phyloP scores from a whole-genome alignment of 169 alveolate genomes.

The Plasmodium gonderi region DNA sequence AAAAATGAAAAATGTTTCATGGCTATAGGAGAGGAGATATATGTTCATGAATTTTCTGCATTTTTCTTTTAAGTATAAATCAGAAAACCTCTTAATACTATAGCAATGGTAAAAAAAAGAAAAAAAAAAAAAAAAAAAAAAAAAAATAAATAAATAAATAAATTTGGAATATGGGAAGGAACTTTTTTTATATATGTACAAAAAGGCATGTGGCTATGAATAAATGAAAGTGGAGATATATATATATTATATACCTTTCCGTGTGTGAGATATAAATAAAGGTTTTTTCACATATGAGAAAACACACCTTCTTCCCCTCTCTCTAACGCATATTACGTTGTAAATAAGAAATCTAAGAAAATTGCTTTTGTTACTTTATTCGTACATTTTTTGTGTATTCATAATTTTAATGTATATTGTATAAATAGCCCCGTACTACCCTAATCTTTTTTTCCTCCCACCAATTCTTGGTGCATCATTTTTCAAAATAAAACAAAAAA shows the following conservation, averaged over 20 bases:
- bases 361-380: slow-evolving; percentile 46
- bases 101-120: neutral
- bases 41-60: too few relatives aligned
- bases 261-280: too few relatives aligned
- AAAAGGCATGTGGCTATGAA: too few relatives aligned
- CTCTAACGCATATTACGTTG: too few relatives aligned
- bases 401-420: neutral
- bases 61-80: too few relatives aligned
- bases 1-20: neutral
- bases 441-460: too few relatives aligned
- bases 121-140: neutral
- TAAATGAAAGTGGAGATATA: too few relatives aligned
- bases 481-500: too few relatives aligned
- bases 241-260: too few relatives aligned
- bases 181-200: too few relatives aligned
- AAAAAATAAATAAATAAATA: neutral
- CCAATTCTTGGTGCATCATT: neutral
- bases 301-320: neutral
- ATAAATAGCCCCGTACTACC: neutral
- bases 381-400: slow-evolving; percentile 62
- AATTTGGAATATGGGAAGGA: too few relatives aligned
- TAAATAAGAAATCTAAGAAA: neutral
- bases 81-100: neutral
- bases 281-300: neutral
- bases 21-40: too few relatives aligned